These are phyloP conservation scores for Petasospora rhodanensis DNA, from an alignment of 1,139 yeast genomes.

Conservation along the genomic window DNA sequence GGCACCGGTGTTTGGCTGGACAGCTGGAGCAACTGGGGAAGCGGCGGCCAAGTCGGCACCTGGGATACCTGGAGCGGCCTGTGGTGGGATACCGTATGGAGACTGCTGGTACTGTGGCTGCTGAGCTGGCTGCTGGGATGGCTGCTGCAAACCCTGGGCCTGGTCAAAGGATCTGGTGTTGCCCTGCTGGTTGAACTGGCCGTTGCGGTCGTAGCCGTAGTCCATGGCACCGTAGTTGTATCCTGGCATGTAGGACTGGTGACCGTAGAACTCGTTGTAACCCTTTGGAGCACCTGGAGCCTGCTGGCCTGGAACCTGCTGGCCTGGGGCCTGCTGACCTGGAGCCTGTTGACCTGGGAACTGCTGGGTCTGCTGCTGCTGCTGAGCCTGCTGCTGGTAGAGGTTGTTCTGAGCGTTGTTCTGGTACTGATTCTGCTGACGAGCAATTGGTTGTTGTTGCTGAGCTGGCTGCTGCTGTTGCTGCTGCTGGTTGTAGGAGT, in stretches of 20 bases:
- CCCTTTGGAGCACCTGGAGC: constrained; percentile 28
- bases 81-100: constrained; percentile 24
- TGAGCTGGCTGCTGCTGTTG: constrained; percentile 15
- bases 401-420: too few relatives aligned
- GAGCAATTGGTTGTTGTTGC: constrained; percentile 13
- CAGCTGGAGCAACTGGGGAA: constrained; percentile 24
- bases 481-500: constrained; percentile 9
- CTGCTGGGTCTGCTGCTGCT: too few relatives aligned
- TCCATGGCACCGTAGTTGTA: constrained; percentile 29
- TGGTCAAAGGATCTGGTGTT: constrained; percentile 9
- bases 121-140: constrained; percentile 16
- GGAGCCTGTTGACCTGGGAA: constrained; percentile 17
- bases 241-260: constrained; percentile 27
- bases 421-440: constrained; percentile 17
- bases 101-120: constrained; percentile 24
- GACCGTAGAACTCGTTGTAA: constrained; percentile 23
- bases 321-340: too few relatives aligned
- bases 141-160: constrained; percentile 7
- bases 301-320: constrained; percentile 21
- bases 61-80: constrained; percentile 18
- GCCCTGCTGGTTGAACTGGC: constrained; percentile 10
- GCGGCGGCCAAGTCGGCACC: constrained; percentile 21
- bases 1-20: constrained; percentile 22
- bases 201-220: constrained; percentile 13
- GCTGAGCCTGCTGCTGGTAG: constrained; percentile 19